These are phyloP conservation scores for Immersiporthe knoxdaviesiana DNA, from an alignment of 2,329 filamentous ascomycete species.

Conservation along the genomic window DNA sequence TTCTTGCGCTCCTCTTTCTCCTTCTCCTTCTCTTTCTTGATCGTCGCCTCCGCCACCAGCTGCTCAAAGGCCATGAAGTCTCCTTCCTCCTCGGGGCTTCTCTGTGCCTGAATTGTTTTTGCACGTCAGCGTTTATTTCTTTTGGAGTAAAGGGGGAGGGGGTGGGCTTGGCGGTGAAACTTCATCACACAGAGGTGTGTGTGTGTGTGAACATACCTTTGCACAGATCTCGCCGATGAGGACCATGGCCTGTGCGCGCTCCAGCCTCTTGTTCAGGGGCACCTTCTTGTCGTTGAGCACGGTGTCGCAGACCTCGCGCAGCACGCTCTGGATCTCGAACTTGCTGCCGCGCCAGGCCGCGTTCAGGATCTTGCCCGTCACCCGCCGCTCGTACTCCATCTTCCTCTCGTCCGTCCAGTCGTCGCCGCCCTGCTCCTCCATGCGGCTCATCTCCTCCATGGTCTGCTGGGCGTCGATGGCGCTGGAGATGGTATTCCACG, in stretches of 20 bases:
- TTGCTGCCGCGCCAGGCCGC: slow-evolving; percentile 96
- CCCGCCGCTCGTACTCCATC: slow-evolving; percentile 90
- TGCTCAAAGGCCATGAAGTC: slow-evolving; percentile 99
- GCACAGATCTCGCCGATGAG: slow-evolving; percentile 87
- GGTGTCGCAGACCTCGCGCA: slow-evolving; percentile 91
- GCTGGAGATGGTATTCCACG: slow-evolving; percentile 95
- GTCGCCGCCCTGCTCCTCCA: slow-evolving; percentile 92
- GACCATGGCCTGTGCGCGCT: slow-evolving; percentile 87
- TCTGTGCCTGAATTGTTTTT: slow-evolving; percentile 68
- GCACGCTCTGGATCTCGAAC: slow-evolving; percentile 95
- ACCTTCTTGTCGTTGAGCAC: slow-evolving; percentile 82
- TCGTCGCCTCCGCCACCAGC: slow-evolving; percentile 92
- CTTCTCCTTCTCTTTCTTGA: slow-evolving; percentile 83
- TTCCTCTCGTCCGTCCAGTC: slow-evolving; percentile 99
- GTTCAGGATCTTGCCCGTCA: slow-evolving; percentile 96
- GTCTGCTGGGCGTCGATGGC: slow-evolving; percentile 97
- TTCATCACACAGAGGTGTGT: background rate
- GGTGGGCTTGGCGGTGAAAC: background rate
- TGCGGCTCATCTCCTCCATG: slow-evolving; percentile 98
- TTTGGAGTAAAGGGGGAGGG: too few species aligned
- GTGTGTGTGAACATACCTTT: slow-evolving; percentile 62
- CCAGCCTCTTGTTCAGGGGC: slow-evolving; percentile 79
- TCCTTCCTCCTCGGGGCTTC: slow-evolving; percentile 93
- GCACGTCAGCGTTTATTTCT: too few species aligned
- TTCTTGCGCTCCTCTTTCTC: slow-evolving; percentile 58